Conservation (phyloP, 2,329 filamentous ascomycete genomes). For the Dothistroma pini region DNA sequence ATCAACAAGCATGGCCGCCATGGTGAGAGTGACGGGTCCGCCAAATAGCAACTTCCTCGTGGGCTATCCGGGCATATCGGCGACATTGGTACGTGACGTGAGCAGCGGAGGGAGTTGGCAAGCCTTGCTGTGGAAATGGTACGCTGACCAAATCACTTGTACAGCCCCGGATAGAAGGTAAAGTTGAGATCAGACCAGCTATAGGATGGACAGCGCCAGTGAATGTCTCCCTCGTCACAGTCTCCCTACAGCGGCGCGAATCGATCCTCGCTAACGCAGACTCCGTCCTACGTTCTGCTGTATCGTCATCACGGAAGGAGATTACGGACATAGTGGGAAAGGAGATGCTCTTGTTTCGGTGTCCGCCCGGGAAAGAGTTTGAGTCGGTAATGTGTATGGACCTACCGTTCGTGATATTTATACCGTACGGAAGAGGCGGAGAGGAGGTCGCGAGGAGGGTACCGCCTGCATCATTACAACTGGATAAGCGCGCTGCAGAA, state of each 20-base stretch:
- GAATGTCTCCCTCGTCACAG: conserved; percentile 85
- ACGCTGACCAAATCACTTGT: conserved; percentile 9
- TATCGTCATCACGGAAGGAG: conserved; percentile 79
- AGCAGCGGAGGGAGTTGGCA: not conserved
- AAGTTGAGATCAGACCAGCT: conserved; percentile 89
- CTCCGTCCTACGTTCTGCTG: conserved; percentile 85
- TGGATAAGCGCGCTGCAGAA: conserved; percentile 90
- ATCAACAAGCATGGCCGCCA: conserved; percentile 54
- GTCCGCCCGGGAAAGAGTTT: conserved; percentile 74
- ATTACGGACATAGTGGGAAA: conserved; percentile 91
- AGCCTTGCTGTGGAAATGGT: not conserved
- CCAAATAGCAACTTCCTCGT: conserved; percentile 96
- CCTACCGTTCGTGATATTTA: conserved; percentile 93
- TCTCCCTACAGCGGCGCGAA: conserved; percentile 88
- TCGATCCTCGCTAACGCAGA: conserved; percentile 96
- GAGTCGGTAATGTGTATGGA: conserved; percentile 95
- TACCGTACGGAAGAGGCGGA: conserved; percentile 87
- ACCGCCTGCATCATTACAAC: conserved; percentile 84
- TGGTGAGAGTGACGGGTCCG: conserved; percentile 93
- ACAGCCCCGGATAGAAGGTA: conserved; percentile 93
- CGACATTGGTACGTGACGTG: conserved; percentile 73
- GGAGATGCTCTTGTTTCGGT: conserved; percentile 88
- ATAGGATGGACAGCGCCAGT: conserved; percentile 85
- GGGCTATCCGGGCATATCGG: conserved; percentile 96
- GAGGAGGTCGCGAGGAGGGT: conserved; percentile 87